Percentiles rank a stretch among this genome's conserved stretches.
These are phyloP conservation scores for Syzygium aromaticum DNA, from an alignment of 345 rosid genomes.

Conservation along the genomic window DNA sequence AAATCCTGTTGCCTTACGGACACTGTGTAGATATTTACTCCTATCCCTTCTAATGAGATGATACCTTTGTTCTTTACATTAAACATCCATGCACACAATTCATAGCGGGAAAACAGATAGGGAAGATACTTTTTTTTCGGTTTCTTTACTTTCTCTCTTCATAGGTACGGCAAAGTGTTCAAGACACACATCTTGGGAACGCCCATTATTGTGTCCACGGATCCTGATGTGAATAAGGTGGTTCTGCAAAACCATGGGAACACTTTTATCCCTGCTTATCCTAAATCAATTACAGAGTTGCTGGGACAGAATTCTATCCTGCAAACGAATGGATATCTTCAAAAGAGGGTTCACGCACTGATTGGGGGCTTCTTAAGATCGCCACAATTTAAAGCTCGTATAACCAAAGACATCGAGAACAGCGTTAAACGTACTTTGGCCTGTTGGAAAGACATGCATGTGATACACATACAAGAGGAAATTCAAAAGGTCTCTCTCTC, in stretches of 20 bases:
- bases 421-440: slow-evolving; percentile 40
- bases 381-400: slow-evolving; percentile 56
- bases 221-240: slow-evolving; percentile 84
- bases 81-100: not conserved
- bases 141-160: not conserved
- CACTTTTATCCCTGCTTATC: slow-evolving; percentile 77
- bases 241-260: slow-evolving; percentile 81
- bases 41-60: not conserved
- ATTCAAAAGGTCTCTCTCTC: slow-evolving; percentile 46
- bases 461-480: slow-evolving; percentile 58
- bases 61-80: not conserved
- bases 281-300: slow-evolving; percentile 62
- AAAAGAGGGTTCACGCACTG: slow-evolving; percentile 65
- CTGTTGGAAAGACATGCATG: slow-evolving; percentile 49
- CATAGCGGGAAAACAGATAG: not conserved
- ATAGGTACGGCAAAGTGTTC: slow-evolving; percentile 80
- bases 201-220: slow-evolving; percentile 86
- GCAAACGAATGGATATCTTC: slow-evolving; percentile 63
- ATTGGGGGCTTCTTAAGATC: slow-evolving; percentile 76
- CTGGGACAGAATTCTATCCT: slow-evolving; percentile 78
- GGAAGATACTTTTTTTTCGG: not conserved
- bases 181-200: slow-evolving; percentile 87
- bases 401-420: slow-evolving; percentile 48
- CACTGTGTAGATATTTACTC: not conserved
- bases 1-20: not conserved